phyloP scores from a whole-genome alignment of 495 filamentous ascomycete species.

The Jackrogersella minutella region DNA sequence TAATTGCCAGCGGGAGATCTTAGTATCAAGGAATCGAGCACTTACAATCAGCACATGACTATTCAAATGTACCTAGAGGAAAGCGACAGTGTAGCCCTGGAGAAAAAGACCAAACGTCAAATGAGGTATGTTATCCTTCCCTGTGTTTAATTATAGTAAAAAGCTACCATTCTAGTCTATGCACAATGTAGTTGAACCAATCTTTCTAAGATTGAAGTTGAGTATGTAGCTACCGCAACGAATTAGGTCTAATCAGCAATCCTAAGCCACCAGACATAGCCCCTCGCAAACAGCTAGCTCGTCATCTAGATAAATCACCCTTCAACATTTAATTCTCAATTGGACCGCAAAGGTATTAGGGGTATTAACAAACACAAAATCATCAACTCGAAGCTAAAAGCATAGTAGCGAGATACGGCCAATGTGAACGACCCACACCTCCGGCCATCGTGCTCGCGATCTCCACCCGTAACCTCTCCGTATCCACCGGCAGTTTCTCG shows the following conservation, averaged over 20 bases:
- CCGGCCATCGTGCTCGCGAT: slow-evolving; percentile 35
- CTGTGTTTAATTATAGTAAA: background rate
- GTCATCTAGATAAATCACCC: background rate
- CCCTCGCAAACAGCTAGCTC: background rate
- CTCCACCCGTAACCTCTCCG: slow-evolving; percentile 44
- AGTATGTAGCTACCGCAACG: background rate
- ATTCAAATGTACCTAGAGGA: no score
- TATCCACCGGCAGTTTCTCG: slow-evolving; percentile 53
- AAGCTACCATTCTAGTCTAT: background rate
- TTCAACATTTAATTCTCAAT: no score
- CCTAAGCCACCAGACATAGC: background rate
- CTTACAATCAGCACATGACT: no score
- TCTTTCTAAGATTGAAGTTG: background rate
- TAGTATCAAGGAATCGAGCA: no score
- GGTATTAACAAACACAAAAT: background rate
- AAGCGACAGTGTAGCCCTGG: no score
- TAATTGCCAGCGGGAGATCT: no score
- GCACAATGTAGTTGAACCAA: background rate
- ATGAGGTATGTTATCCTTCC: no score
- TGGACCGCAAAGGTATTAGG: background rate
- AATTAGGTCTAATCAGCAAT: background rate
- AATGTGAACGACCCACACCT: background rate
- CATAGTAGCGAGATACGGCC: background rate
- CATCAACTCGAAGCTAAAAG: background rate
- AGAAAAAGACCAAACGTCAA: no score